Conservation (phyloP, 2,329 filamentous ascomycete genomes). For the Trichoderma arundinaceum region DNA sequence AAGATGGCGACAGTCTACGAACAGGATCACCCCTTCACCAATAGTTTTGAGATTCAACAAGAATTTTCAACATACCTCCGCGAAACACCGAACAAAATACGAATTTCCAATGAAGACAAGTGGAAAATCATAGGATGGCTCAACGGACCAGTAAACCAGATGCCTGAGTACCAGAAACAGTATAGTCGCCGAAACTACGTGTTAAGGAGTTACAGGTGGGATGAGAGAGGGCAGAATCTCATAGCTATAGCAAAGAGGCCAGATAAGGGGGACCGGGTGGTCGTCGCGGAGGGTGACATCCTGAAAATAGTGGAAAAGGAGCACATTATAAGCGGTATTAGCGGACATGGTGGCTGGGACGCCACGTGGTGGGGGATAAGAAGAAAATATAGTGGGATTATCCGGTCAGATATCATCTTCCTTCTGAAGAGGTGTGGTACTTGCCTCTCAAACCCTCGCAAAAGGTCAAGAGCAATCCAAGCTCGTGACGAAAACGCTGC, state of each 20-base stretch:
- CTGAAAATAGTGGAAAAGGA: slow-evolving; percentile 27
- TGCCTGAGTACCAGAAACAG: slow-evolving; percentile 26
- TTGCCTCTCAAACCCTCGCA: slow-evolving; percentile 26
- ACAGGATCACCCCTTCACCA: slow-evolving; percentile 13
- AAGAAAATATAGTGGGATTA: slow-evolving; percentile 31
- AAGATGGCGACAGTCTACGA: background rate
- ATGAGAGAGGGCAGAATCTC: slow-evolving; percentile 10
- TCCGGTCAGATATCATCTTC: slow-evolving; percentile 33
- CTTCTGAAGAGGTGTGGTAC: slow-evolving; percentile 30
- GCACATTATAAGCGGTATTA: slow-evolving; percentile 27
- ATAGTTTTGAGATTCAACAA: background rate
- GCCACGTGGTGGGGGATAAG: slow-evolving; percentile 32
- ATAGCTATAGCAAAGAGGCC: slow-evolving; percentile 6
- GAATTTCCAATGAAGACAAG: background rate
- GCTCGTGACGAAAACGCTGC: background rate
- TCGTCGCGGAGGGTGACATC: slow-evolving; percentile 31
- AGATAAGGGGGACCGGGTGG: slow-evolving; percentile 7
- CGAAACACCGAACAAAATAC: background rate
- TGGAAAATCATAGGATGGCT: background rate
- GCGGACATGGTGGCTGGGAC: no score
- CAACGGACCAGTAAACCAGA: background rate
- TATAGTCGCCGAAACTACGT: slow-evolving; percentile 34
- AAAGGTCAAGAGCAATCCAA: background rate
- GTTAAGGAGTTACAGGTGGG: slow-evolving; percentile 32
- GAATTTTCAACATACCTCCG: background rate